Conservation (phyloP, 306 rosid genomes). For the Quercus rubra region DNA sequence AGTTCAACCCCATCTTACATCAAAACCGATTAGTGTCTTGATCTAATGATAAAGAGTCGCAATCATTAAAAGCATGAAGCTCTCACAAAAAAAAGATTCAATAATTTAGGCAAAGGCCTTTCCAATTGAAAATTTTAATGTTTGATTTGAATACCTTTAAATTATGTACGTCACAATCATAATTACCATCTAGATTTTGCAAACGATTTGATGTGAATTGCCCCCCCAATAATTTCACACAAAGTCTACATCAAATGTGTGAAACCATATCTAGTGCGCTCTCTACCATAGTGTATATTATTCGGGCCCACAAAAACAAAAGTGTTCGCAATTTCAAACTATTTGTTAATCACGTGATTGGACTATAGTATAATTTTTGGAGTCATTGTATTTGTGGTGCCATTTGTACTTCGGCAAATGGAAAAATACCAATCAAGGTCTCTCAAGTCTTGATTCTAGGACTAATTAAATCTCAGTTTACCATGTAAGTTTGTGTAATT, state of each 20-base stretch:
- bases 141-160: background rate
- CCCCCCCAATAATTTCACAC: constrained; percentile 39
- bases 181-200: constrained; percentile 34
- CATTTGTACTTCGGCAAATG: background rate
- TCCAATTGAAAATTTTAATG: too few species aligned
- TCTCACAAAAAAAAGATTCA: too few species aligned
- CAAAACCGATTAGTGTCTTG: too few species aligned
- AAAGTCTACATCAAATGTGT: constrained; percentile 34
- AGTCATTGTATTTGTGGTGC: constrained; percentile 19
- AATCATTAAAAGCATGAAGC: too few species aligned
- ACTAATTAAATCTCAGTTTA: too few species aligned
- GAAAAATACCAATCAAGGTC: background rate
- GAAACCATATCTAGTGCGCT: constrained; percentile 34
- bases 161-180: constrained; percentile 18
- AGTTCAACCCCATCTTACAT: accelerated
- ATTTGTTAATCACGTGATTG: constrained; percentile 49
- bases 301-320: constrained; percentile 28
- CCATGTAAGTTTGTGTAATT: too few species aligned
- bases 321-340: constrained; percentile 44
- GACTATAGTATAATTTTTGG: constrained; percentile 30
- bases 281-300: constrained; percentile 14
- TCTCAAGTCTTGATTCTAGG: too few species aligned
- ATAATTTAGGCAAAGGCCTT: too few species aligned
- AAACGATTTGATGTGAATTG: constrained; percentile 65
- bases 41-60: too few species aligned